These are phyloP conservation scores for Bruguiera parviflora DNA, from an alignment of 345 rosid species.

Conservation along the genomic window DNA sequence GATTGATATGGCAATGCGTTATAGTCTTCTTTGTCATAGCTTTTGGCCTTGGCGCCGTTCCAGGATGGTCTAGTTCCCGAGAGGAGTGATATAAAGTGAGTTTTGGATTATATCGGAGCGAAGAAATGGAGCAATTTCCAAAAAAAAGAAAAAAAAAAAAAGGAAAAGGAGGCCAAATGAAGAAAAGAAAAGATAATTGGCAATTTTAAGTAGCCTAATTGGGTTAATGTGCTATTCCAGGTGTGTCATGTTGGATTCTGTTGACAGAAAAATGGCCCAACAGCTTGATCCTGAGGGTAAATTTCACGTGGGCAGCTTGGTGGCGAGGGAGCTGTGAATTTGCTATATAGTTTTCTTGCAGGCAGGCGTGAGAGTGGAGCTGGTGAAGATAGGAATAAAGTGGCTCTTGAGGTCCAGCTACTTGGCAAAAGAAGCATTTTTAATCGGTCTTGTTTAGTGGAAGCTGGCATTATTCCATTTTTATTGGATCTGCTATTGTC, in stretches of 20 bases:
- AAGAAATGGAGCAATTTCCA: conserved; percentile 58
- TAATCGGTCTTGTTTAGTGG: conserved; percentile 64
- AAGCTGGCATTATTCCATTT: conserved; percentile 49
- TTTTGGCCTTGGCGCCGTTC: conserved; percentile 37
- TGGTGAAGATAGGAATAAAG: conserved; percentile 39
- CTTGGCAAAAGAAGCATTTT: conserved; percentile 66
- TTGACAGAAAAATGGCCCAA: conserved; percentile 28
- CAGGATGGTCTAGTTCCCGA: conserved; percentile 48
- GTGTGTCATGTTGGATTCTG: conserved; percentile 48
- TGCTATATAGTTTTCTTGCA: conserved; percentile 45
- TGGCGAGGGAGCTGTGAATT: conserved; percentile 51
- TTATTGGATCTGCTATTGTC: conserved; percentile 44
- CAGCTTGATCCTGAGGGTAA: conserved; percentile 2
- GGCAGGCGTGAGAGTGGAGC: conserved; percentile 39
- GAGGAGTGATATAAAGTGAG: conserved; percentile 23
- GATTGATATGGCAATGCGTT: too few relatives aligned
- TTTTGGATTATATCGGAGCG: conserved; percentile 52
- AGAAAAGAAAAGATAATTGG: conserved; percentile 31
- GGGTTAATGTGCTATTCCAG: conserved; percentile 59
- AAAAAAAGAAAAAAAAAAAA: neutral
- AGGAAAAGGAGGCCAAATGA: neutral
- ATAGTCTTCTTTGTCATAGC: too few relatives aligned
- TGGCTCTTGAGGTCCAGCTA: conserved; percentile 58
- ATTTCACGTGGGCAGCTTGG: conserved; percentile 45
- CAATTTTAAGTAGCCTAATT: conserved; percentile 46